Evolutionary conservation across 2,329 filamentous ascomycete genomes (phyloP), one percentile per base, ranked within the genome.

Genomic region (Aspergillus ruber): DNA sequence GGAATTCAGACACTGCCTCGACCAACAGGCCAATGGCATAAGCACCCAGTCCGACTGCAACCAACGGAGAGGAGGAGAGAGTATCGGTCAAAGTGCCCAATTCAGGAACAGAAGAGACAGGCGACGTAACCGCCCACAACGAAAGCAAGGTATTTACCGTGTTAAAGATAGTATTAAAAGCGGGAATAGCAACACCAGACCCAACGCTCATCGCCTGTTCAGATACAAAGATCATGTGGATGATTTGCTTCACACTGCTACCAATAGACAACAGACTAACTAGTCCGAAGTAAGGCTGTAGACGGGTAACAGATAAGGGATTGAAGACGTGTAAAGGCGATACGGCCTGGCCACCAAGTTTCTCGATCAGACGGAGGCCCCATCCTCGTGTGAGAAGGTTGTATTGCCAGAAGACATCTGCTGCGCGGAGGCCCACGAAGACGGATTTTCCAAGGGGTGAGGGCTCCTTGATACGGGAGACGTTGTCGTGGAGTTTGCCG

Each of bases 81-180:
- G 67, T 48, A 7, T 62, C 58, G 7, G 66, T 44, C 23, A 46
- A 43, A n/a, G 60, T 17, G 15, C 32, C 3, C 21, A 3, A 5
- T 8, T 21, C 6, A 18, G 43, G 21, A 23, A 18, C n/a, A 1
- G 48, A 21, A 42, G 13, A 35, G 2, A 39, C 41, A 20, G 44
- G 46, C 33, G 46, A 53, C n/a, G 64, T 64, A 18, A 55, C 61
- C 50, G 68, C 59, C 36, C 72, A 71, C 27, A 80, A 63, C 54
- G 81, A 77, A 13, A 82, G 66, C 12, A 84, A 70, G 0, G 74
- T 72, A 62, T 78, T 82, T 25, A 75, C 12, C n/a, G 69, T 70
- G 67, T 84, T 84, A 58, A 75, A 60, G 8, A 77, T 32, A 0
- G 73, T 72, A 62, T 85, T 84, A 69, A 78, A 80, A 2, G 61